Evolutionary conservation across 2,329 filamentous ascomycete species (phyloP), one percentile per base, ranked within the genome.

Genomic region (Aspergillus proliferans): DNA sequence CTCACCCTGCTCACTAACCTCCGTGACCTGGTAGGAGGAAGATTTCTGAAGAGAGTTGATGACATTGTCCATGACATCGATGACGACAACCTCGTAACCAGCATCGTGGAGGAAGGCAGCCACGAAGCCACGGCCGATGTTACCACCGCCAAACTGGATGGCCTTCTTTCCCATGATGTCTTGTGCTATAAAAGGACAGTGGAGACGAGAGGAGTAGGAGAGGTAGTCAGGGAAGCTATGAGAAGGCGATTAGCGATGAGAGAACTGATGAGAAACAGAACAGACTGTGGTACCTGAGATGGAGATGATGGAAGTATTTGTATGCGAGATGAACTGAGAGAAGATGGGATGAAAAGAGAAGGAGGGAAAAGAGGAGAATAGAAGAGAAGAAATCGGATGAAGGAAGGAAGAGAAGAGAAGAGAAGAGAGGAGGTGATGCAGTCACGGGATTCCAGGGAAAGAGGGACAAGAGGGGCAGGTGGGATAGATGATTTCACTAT

Each of bases 1-100:
- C 63, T 90, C 90, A 60, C 88, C 90, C 52, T 94, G 86, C 45
- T 83, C 79, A 57, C 90, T 90, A 60, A 96, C 89, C 75, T 96
- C 91, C 52, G 92, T 94, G 67, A 98, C 92, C 56, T 86, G 84
- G 80, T 97, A 98, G 12, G 83, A 86, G 48, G 83, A 78, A 44
- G 82, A 80, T 18, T 78, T 73, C 68, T 97, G 89, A 59, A 98
- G 81, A 47, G 80, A 73, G 61, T 92, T 78, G 68, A 97, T 93
- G 54, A 96, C 77, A 53, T 74, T 74, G 68, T 92, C 89, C 74
- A 90, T 85, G 58, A 98, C 91, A 77, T 98, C 93, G 61, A 94
- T 86, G 66, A 98, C 97, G 75, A 97, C 79, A 63, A 98, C 92
- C 67, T 96, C 88, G 70, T 91, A 98, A 67, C 88, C 91, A 10